Percentiles rank a stretch among this genome's conserved stretches.
Evolutionary conservation across 805 yeast species (phyloP).

Genomic region (Priceomyces haplophilus): DNA sequence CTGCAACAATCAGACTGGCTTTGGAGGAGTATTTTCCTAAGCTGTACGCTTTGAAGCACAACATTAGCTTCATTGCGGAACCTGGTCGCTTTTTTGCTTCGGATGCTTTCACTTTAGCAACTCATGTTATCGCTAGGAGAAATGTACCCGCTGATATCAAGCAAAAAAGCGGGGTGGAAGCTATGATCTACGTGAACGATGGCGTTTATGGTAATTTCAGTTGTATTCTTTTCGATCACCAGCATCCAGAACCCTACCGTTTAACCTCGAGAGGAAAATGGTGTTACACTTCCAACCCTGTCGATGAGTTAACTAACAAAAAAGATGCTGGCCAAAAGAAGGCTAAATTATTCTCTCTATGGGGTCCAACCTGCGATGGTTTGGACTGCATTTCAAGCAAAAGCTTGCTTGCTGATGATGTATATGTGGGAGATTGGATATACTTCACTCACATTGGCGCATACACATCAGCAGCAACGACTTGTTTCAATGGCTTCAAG

Average conservation of each 20-base stretch:
- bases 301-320: not conserved
- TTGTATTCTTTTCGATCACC: slow-evolving; percentile 91
- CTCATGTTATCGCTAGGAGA: slow-evolving; percentile 84
- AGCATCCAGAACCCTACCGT: slow-evolving; percentile 67
- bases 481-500: slow-evolving; percentile 86
- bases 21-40: slow-evolving; percentile 60
- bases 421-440: slow-evolving; percentile 88
- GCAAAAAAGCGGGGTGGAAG: slow-evolving; percentile 28
- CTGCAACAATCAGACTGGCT: slow-evolving; percentile 53
- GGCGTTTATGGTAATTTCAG: slow-evolving; percentile 96
- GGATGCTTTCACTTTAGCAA: slow-evolving; percentile 77
- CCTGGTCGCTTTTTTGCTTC: slow-evolving; percentile 92
- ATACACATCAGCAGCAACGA: slow-evolving; percentile 89
- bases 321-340: slow-evolving; percentile 7
- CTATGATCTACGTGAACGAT: slow-evolving; percentile 87
- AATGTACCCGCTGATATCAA: slow-evolving; percentile 21
- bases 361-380: slow-evolving; percentile 99
- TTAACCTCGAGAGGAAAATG: slow-evolving; percentile 48
- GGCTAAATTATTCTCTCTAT: slow-evolving; percentile 57
- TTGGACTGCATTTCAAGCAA: slow-evolving; percentile 72
- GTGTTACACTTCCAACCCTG: not conserved
- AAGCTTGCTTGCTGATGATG: slow-evolving; percentile 53
- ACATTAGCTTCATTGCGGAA: slow-evolving; percentile 69
- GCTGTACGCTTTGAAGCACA: slow-evolving; percentile 19
- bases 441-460: slow-evolving; percentile 85